Percentiles rank a stretch among this genome's conserved stretches.
These are phyloP conservation scores for Candida sphagnicola DNA, from an alignment of 805 yeast species.

Conservation along the genomic window DNA sequence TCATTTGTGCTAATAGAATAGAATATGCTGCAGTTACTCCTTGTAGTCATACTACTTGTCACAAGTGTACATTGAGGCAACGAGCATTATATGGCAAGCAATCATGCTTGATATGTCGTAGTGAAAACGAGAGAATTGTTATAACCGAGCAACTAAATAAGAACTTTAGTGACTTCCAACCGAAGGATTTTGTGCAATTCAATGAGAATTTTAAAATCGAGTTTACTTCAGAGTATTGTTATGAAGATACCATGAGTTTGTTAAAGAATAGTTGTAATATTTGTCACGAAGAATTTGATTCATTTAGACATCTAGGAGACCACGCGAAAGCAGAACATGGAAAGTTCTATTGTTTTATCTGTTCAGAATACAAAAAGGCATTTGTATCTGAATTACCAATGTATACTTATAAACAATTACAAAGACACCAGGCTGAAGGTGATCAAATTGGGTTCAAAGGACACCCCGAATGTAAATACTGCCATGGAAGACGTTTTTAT, in stretches of 20 bases:
- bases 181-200: slow-evolving; percentile 23
- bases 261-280: slow-evolving; percentile 56
- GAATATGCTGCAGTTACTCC: slow-evolving; percentile 66
- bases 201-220: slow-evolving; percentile 50
- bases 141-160: slow-evolving; percentile 47
- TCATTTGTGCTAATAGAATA: slow-evolving; percentile 79
- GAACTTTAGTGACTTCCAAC: slow-evolving; percentile 34
- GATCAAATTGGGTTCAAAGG: slow-evolving; percentile 79
- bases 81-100: slow-evolving; percentile 73
- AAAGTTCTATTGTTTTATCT: slow-evolving; percentile 65
- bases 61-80: slow-evolving; percentile 76
- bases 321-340: slow-evolving; percentile 68
- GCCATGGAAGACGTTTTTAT: slow-evolving; percentile 71
- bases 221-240: slow-evolving; percentile 54
- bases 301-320: slow-evolving; percentile 55
- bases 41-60: slow-evolving; percentile 84
- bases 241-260: slow-evolving; percentile 46
- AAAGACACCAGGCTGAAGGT: slow-evolving; percentile 68
- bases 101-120: slow-evolving; percentile 80
- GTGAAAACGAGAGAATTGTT: slow-evolving; percentile 56
- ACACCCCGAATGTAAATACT: slow-evolving; percentile 85
- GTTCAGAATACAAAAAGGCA: slow-evolving; percentile 72
- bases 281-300: slow-evolving; percentile 34
- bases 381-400: slow-evolving; percentile 69
- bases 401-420: slow-evolving; percentile 58